Percentiles rank a stretch among this genome's conserved stretches.
Conservation (phyloP, 2,329 filamentous ascomycete genomes). For the Zelopaecilomyces penicillatus region DNA sequence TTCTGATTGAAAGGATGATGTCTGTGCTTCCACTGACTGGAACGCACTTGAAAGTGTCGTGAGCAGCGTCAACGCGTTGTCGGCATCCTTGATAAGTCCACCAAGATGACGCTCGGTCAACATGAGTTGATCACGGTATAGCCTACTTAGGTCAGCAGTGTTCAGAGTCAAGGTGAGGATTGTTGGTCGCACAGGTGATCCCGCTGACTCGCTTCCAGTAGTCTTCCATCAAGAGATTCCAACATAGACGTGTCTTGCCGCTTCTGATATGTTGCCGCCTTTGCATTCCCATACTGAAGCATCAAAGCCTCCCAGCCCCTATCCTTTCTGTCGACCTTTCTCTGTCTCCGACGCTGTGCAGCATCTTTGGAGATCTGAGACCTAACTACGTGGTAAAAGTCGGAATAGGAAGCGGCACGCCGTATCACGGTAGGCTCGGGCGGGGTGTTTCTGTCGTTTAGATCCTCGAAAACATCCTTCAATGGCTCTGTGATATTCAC, state of each 20-base stretch:
- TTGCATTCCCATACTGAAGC: constrained; percentile 17
- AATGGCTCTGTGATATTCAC: constrained; percentile 47
- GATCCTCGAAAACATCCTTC: constrained; percentile 49
- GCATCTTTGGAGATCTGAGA: constrained; percentile 47
- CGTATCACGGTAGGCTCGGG: constrained; percentile 57
- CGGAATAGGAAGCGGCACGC: constrained; percentile 66
- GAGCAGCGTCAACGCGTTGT: constrained; percentile 65
- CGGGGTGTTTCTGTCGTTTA: constrained; percentile 47
- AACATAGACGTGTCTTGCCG: constrained; percentile 12
- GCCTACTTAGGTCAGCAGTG: constrained; percentile 35
- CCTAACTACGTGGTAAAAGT: constrained; percentile 60
- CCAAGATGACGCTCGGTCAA: constrained; percentile 78
- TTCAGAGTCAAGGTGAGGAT: neutral
- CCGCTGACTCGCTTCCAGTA: constrained; percentile 76
- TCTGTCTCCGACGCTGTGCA: constrained; percentile 28
- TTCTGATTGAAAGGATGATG: constrained; percentile 83
- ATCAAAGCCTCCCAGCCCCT: constrained; percentile 44
- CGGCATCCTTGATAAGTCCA: constrained; percentile 67
- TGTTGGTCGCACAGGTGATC: constrained; percentile 63
- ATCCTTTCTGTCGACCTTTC: constrained; percentile 27
- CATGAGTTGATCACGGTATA: constrained; percentile 73
- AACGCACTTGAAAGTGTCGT: constrained; percentile 79
- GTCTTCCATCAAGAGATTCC: constrained; percentile 47
- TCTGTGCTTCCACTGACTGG: constrained; percentile 78
- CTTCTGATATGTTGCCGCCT: constrained; percentile 17